Percentiles rank a stretch among this genome's conserved stretches.
Conservation (phyloP, 306 rosid genomes). For the Corylus avellana region DNA sequence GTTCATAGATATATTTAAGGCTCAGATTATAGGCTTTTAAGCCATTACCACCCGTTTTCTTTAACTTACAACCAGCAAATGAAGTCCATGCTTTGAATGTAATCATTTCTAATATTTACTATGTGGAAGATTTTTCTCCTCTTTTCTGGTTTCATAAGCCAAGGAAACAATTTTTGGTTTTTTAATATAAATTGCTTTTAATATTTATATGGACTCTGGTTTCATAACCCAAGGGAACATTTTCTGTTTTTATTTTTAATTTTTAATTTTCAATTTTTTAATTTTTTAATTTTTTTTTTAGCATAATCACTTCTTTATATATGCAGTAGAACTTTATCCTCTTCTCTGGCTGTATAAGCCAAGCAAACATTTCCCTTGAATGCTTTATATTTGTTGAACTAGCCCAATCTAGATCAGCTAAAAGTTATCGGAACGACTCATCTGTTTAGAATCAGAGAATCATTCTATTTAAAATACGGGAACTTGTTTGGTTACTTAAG, state of each 20-base stretch:
- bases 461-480: neutral
- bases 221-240: neutral
- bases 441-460: neutral
- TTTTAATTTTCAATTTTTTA: too few species aligned
- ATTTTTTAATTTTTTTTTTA: neutral
- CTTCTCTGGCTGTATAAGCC: neutral
- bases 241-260: neutral
- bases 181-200: too few species aligned
- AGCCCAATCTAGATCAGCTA: neutral
- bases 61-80: neutral
- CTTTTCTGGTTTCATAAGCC: neutral
- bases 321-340: neutral
- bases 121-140: neutral
- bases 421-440: neutral
- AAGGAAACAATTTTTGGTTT: neutral
- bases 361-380: neutral
- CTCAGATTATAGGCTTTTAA: neutral
- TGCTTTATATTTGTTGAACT: neutral
- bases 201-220: neutral
- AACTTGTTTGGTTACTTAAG: conserved; percentile 2
- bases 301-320: neutral
- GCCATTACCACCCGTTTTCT: neutral
- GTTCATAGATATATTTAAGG: neutral
- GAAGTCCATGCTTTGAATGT: neutral
- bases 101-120: neutral